Base-by-base conservation (phyloP, 495 filamentous ascomycete species). In the Talaromyces borbonicus region DNA sequence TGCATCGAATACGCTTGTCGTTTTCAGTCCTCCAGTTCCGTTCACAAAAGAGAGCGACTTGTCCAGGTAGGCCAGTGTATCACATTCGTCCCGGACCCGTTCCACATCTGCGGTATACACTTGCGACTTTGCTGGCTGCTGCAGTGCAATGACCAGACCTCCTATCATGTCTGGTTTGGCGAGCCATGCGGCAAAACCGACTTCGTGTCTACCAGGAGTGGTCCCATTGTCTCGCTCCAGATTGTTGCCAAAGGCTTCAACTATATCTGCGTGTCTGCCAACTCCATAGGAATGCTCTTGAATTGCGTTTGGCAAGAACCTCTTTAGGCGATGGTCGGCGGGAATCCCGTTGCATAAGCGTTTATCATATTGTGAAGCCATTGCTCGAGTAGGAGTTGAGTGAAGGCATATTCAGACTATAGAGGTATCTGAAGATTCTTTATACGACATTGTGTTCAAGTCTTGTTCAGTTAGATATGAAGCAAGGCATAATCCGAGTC, bases 21-120 rank as follows among this genome's bases (percentile, higher is more conserved):
- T 36, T 36, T 5, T 36, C n/a, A 36, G 33, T 5, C 33, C 33
- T 36, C 33, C 33, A 36, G 33, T 5, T 5, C 16, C 33, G 16
- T 36, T 36, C 33, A 36, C 5, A n/a, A 36, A 36, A 14, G 33
- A 5, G 33, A 36, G 33, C 33, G 33, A 36, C 33, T 36, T 36
- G 33, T 36, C 33, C 33, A 36, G 33, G 33, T 36, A 36, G 33
- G 33, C 33, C 33, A 36, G 33, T 7, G 33, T 36, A 36, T n/a
- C 33, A 36, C 12, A 36, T 36, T 36, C 5, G 33, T 36, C 33
- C 16, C 33, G 33, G 16, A 36, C 33, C 33, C 33, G 16, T 14
- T 36, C 33, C 33, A 36, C 33, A 14, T 36, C 33, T 5, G 33
- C 33, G 16, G 33, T 36, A n/a, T 8, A 36, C 8, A 36, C 33